These are phyloP conservation scores for Anisodus acutangulus DNA, from an alignment of 257 asterid species.

Conservation along the genomic window DNA sequence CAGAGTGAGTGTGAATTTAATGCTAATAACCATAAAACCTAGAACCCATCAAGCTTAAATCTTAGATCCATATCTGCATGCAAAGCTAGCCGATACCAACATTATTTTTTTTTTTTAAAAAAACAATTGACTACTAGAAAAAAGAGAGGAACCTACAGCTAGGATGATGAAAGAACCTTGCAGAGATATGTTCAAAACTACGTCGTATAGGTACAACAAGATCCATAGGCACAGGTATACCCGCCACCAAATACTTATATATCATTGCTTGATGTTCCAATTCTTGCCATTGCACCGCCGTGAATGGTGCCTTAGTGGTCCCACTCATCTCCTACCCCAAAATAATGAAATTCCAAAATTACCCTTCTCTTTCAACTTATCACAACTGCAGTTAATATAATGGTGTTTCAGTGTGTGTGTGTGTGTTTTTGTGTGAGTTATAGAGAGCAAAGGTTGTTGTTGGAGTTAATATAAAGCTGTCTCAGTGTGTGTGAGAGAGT, in stretches of 20 bases:
- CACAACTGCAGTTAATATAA: conserved; percentile 36
- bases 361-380: conserved; percentile 30
- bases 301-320: conserved; percentile 25
- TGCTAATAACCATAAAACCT: no score
- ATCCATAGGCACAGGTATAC: conserved; percentile 34
- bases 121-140: background rate
- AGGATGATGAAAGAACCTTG: conserved; percentile 30
- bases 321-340: conserved; percentile 29
- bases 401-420: background rate
- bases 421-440: no score
- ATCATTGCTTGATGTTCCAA: conserved; percentile 39
- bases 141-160: conserved; percentile 27
- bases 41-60: no score
- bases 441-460: no score
- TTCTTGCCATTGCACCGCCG: conserved; percentile 37
- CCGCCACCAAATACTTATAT: conserved; percentile 36
- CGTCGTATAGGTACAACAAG: conserved; percentile 30
- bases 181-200: conserved; percentile 31
- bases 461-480: no score
- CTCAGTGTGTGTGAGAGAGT: no score
- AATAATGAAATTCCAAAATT: conserved; percentile 6
- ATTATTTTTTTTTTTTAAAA: no score
- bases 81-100: no score
- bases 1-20: no score
- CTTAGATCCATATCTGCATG: no score